Conservation (phyloP, 2,329 filamentous ascomycete genomes). For the Botryosphaeria agaves region DNA sequence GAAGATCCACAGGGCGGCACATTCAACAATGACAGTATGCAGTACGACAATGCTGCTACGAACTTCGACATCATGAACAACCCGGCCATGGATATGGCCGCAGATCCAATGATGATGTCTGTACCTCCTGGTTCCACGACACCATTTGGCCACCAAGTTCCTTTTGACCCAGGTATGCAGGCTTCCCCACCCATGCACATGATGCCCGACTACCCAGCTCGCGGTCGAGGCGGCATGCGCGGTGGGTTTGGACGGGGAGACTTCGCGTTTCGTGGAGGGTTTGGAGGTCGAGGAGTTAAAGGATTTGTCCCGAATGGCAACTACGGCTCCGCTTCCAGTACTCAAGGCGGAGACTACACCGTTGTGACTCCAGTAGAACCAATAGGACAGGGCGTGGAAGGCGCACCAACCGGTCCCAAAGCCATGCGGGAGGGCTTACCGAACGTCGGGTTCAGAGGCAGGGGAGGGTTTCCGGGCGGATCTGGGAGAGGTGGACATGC, state of each 20-base stretch:
- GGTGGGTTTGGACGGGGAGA: slow-evolving; percentile 19
- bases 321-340: slow-evolving; percentile 5
- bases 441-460: slow-evolving; percentile 58
- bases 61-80: slow-evolving; percentile 8
- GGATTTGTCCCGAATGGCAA: slow-evolving; percentile 7
- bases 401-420: slow-evolving; percentile 80
- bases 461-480: slow-evolving; percentile 29
- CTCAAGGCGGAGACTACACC: slow-evolving; percentile 17
- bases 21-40: not conserved
- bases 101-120: slow-evolving; percentile 5
- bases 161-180: not conserved
- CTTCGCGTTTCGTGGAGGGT: slow-evolving; percentile 29
- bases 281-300: slow-evolving; percentile 19
- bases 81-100: slow-evolving; percentile 9
- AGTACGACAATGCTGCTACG: not conserved
- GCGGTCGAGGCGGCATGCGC: slow-evolving; percentile 39
- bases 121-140: no score
- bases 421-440: slow-evolving; percentile 83
- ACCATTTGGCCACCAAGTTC: no score
- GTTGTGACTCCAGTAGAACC: slow-evolving; percentile 20
- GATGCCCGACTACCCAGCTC: slow-evolving; percentile 33
- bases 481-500: not conserved
- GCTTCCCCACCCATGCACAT: not conserved
- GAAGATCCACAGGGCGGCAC: slow-evolving; percentile 2
- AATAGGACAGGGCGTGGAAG: slow-evolving; percentile 40